Conservation (phyloP, 768 basidiomycete genomes). For the Plicaturopsis crispa region DNA sequence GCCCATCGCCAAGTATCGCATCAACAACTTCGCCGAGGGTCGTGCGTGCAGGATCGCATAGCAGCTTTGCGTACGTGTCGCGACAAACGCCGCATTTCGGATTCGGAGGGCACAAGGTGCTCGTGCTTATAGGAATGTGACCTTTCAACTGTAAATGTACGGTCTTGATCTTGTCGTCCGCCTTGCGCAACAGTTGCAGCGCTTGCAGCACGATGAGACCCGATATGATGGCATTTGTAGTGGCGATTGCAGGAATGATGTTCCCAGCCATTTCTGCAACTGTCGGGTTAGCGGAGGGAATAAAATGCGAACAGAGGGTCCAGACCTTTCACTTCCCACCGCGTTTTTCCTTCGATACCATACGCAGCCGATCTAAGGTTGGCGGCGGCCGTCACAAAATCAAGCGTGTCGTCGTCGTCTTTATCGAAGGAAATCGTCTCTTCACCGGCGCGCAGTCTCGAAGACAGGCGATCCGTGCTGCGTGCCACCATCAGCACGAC, state of each 20-base stretch:
- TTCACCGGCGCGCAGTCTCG: conserved; percentile 57
- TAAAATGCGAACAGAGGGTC: background rate
- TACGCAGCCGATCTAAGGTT: conserved; percentile 91
- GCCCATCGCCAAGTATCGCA: conserved; percentile 49
- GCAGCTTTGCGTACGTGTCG: conserved; percentile 71
- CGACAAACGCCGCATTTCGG: conserved; percentile 78
- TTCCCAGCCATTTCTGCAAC: conserved; percentile 94
- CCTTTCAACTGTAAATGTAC: conserved; percentile 79
- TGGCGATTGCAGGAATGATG: conserved; percentile 98
- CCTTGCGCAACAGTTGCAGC: conserved; percentile 69
- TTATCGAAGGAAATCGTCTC: conserved; percentile 88
- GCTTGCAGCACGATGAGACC: conserved; percentile 94
- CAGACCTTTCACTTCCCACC: conserved; percentile 94
- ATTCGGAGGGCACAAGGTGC: conserved; percentile 63
- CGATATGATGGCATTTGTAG: conserved; percentile 95
- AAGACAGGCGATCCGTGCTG: conserved; percentile 77
- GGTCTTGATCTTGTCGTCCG: conserved; percentile 54
- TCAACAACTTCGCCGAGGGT: conserved; percentile 68
- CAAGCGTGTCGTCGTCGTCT: conserved; percentile 93
- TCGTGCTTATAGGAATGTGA: conserved; percentile 66
- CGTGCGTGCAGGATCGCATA: conserved; percentile 64
- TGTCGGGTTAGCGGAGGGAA: background rate
- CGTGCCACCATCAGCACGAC: background rate
- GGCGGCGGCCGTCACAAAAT: conserved; percentile 93
- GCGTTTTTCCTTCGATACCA: conserved; percentile 79